These are phyloP conservation scores for Panicum miliaceum DNA, from an alignment of 176 grass and related monocot species.

Conservation along the genomic window DNA sequence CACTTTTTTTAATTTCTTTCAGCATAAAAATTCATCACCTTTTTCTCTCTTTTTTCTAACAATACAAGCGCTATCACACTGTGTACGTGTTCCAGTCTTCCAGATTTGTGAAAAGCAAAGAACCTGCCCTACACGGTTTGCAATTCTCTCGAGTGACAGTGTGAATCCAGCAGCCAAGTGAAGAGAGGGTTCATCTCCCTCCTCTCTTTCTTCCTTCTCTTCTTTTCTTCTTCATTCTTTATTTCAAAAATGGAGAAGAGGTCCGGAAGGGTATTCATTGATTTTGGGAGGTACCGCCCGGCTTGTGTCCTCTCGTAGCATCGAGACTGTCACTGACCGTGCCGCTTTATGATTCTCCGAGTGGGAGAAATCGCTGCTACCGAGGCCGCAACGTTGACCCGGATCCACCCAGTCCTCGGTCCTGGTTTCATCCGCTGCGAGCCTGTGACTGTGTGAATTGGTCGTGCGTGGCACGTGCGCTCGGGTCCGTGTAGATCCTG, in stretches of 20 bases:
- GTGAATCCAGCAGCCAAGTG: too few species aligned
- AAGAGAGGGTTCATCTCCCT: too few species aligned
- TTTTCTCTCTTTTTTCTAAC: too few species aligned
- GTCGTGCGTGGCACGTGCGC: not conserved
- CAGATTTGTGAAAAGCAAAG: not conserved
- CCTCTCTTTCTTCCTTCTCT: too few species aligned
- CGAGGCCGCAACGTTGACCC: constrained; percentile 22
- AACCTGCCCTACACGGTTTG: not conserved
- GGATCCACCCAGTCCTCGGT: not conserved
- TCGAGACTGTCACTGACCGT: not conserved
- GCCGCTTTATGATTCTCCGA: not conserved
- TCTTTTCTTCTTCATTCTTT: too few species aligned
- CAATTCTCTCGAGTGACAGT: too few species aligned
- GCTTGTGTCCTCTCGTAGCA: not conserved
- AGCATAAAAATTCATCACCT: too few species aligned
- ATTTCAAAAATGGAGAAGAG: too few species aligned
- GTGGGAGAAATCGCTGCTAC: not conserved
- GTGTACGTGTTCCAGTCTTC: not conserved
- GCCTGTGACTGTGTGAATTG: not conserved
- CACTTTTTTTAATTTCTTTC: not conserved
- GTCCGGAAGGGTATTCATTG: too few species aligned
- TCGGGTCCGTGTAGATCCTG: not conserved
- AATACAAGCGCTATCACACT: not conserved
- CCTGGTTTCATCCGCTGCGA: constrained; percentile 1
- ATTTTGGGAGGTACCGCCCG: too few species aligned